These are phyloP conservation scores for Laetiporus sulphureus DNA, from an alignment of 1,284 basidiomycete genomes.

Conservation along the genomic window DNA sequence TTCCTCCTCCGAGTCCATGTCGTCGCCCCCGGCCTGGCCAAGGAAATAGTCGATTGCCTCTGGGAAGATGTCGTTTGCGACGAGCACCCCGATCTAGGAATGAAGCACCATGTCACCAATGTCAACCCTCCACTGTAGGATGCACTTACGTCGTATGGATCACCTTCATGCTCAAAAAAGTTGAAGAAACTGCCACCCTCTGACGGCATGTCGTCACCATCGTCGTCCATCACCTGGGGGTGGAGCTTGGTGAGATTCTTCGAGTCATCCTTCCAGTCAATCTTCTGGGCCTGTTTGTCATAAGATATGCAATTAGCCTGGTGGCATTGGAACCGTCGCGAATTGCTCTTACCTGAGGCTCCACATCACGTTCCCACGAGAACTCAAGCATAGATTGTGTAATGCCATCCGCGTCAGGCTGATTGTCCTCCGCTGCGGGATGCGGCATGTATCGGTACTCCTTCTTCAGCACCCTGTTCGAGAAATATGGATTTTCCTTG, in stretches of 20 bases:
- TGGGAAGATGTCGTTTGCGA: slow-evolving; percentile 72
- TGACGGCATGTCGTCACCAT: slow-evolving; percentile 46
- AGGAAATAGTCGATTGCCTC: slow-evolving; percentile 75
- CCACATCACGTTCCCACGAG: slow-evolving; percentile 68
- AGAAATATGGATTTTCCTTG: slow-evolving; percentile 79
- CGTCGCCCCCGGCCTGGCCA: slow-evolving; percentile 52
- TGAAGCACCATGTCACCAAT: slow-evolving; percentile 7
- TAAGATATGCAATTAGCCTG: background rate
- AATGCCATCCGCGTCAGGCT: slow-evolving; percentile 64
- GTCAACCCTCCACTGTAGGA: slow-evolving; percentile 1
- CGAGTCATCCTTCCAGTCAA: slow-evolving; percentile 77
- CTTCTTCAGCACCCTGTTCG: slow-evolving; percentile 68
- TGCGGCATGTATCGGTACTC: slow-evolving; percentile 67
- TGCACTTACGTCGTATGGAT: slow-evolving; percentile 59
- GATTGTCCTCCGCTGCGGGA: slow-evolving; percentile 44
- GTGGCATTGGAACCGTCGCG: background rate
- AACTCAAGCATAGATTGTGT: slow-evolving; percentile 72
- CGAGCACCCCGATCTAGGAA: slow-evolving; percentile 56
- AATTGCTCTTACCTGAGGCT: slow-evolving; percentile 45
- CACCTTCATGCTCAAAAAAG: slow-evolving; percentile 65
- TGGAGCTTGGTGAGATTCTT: slow-evolving; percentile 74
- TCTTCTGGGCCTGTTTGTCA: slow-evolving; percentile 50
- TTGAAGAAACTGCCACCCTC: slow-evolving; percentile 87
- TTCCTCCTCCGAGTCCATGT: slow-evolving; percentile 56
- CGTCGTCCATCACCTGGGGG: slow-evolving; percentile 57